Evolutionary conservation across 352 stramenopile species (phyloP), one percentile per base, ranked within the genome.

Genomic region (Phytophthora ramorum): DNA sequence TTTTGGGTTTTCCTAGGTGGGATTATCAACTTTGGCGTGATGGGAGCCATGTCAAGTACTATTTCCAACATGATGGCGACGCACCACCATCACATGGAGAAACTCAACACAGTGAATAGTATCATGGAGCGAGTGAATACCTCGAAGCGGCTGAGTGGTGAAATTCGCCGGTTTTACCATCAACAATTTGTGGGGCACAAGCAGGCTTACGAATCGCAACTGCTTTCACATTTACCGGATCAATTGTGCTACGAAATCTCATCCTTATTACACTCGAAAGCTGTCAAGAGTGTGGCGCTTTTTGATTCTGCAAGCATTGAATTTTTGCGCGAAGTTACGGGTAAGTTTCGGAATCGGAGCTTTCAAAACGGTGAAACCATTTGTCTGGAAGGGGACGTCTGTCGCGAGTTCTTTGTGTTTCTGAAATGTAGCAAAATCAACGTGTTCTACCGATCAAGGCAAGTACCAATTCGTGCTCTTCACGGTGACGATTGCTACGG

Each of bases 11-110:
- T 87, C 40, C 28, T 87, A 3, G 81, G 79, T 8, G 79, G 73
- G 0, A 78, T 90, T 22, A 89, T 92, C 55, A 90, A 90, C 56
- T 92, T 87, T 62, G 79, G 76, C 5, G 81, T 90, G 7, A 78
- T 90, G 14, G 79, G 79, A 5, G 79, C 75, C 1, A 90, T 92
- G 75, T 92, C 83, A 1, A 88, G 79, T 38, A 78, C 82, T 38
- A 89, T 90, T 30, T 83, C 83, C 0, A 85, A 89, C 52, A 58
- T 89, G 30, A 83, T 75, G 4, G 81, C 81, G 0, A 58, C 66
- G 6, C 75, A 74, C 52, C 81, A 75, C 16, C 70, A 88, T 20
- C 71, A 84, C 35, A 69, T 82, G 50, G 80, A 92, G 34, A 81
- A 77, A 24, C 64, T 90, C 52, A 87, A 89, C 41, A 60, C 67